Conservation (phyloP, 768 basidiomycete species). For the Termitomyces sp. region DNA sequence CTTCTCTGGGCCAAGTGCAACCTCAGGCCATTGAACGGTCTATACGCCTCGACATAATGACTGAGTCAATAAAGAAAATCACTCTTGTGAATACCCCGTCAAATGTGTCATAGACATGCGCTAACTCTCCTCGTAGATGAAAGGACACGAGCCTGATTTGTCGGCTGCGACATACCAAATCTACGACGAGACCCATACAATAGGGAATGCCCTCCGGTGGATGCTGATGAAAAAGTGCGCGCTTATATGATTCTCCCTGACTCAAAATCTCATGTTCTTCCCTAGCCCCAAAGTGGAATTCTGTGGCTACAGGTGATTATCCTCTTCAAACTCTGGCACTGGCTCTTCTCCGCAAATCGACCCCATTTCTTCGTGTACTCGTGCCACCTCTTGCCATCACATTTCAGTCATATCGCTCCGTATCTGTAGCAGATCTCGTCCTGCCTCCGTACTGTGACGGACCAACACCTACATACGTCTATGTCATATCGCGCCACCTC, state of each 20-base stretch:
- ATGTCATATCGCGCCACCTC: not conserved
- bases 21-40: not conserved
- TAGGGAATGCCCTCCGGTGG: constrained; percentile 94
- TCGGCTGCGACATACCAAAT: constrained; percentile 92
- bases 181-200: constrained; percentile 91
- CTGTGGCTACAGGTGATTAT: constrained; percentile 87
- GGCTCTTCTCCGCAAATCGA: not conserved
- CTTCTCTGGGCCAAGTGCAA: not conserved
- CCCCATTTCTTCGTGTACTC: not conserved
- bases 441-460: not conserved
- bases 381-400: not conserved
- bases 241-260: not conserved
- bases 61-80: constrained; percentile 37
- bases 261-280: constrained; percentile 4
- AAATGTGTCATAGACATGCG: not conserved
- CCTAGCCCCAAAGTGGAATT: constrained; percentile 93
- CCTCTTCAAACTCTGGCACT: not conserved
- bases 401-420: not conserved
- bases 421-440: not conserved
- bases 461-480: constrained; percentile 1
- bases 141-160: constrained; percentile 76
- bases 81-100: constrained; percentile 29
- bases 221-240: constrained; percentile 99
- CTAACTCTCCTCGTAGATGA: constrained; percentile 51
- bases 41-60: constrained; percentile 22